These are phyloP conservation scores for Globisporangium abappressorium DNA, from an alignment of 352 stramenopile genomes.

Conservation along the genomic window DNA sequence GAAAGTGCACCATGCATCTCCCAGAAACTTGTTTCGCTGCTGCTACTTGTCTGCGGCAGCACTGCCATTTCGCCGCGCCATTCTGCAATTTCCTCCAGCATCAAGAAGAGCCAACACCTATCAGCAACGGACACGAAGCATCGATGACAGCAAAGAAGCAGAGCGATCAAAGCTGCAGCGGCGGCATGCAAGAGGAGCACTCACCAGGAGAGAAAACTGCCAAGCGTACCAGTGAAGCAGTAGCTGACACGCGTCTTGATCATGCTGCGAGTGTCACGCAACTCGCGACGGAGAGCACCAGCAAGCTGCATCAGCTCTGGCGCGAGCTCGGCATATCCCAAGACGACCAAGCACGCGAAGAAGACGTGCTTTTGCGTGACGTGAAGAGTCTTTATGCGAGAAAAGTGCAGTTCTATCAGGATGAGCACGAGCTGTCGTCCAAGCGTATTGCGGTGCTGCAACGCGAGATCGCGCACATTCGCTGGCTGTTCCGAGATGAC, in stretches of 20 bases:
- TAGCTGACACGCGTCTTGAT: background rate
- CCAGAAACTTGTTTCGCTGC: background rate
- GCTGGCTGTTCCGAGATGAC: constrained; percentile 29
- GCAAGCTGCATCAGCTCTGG: constrained; percentile 33
- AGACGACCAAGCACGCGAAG: constrained; percentile 29
- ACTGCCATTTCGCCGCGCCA: background rate
- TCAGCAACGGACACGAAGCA: background rate
- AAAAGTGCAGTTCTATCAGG: constrained; percentile 17
- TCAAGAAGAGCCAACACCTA: background rate
- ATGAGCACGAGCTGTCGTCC: constrained; percentile 21
- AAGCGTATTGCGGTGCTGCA: constrained; percentile 26
- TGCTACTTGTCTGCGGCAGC: background rate
- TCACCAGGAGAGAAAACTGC: background rate
- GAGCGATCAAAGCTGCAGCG: background rate
- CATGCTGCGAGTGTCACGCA: background rate
- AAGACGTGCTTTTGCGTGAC: constrained; percentile 15
- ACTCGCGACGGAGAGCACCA: constrained; percentile 13
- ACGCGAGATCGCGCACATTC: constrained; percentile 33
- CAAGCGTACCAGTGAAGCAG: background rate
- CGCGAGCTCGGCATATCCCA: constrained; percentile 25
- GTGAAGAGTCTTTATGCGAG: constrained; percentile 1
- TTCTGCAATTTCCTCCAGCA: background rate
- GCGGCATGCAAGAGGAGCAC: no score
- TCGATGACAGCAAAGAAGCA: background rate
- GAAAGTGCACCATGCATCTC: background rate